Percentiles rank a stretch among this genome's conserved stretches.
phyloP scores from a whole-genome alignment of 2,329 filamentous ascomycete genomes.

The Pseudocercospora fijiensis region DNA sequence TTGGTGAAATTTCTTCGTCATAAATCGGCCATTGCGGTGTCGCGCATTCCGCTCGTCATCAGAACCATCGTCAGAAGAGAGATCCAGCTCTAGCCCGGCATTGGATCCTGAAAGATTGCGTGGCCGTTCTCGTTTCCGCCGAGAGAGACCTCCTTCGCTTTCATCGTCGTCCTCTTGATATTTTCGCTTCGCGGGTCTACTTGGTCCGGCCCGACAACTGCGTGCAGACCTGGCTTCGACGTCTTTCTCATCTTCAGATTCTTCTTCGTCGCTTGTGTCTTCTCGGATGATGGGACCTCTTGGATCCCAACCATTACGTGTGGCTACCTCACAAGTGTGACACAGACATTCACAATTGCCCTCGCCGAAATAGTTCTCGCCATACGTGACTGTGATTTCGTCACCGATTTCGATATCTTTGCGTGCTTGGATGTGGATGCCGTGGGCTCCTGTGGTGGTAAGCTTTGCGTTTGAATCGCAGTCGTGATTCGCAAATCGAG shows the following conservation, averaged over 20 bases:
- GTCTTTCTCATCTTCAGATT: conserved; percentile 33
- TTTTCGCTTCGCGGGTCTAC: conserved; percentile 25
- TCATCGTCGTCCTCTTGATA: conserved; percentile 19
- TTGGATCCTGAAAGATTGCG: conserved; percentile 3
- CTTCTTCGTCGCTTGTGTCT: conserved; percentile 39
- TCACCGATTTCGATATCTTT: conserved; percentile 81
- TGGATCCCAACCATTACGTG: conserved; percentile 79
- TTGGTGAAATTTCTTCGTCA: too few relatives aligned
- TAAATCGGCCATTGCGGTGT: conserved; percentile 10
- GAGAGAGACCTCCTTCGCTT: not conserved
- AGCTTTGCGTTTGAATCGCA: conserved; percentile 89
- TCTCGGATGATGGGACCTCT: conserved; percentile 34
- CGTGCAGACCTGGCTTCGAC: conserved; percentile 25
- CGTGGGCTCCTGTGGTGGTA: conserved; percentile 76
- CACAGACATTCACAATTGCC: conserved; percentile 95
- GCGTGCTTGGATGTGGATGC: conserved; percentile 85
- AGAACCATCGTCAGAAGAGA: not conserved
- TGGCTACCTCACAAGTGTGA: conserved; percentile 73
- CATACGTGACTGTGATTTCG: conserved; percentile 95
- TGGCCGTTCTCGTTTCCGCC: conserved; percentile 2
- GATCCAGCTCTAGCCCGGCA: not conserved
- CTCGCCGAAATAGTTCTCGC: conserved; percentile 92
- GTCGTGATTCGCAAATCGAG: conserved; percentile 95
- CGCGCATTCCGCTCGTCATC: conserved; percentile 7
- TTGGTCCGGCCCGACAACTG: conserved; percentile 8